Conservation (phyloP, 495 filamentous ascomycete genomes). For the Corynascus novoguineensis region DNA sequence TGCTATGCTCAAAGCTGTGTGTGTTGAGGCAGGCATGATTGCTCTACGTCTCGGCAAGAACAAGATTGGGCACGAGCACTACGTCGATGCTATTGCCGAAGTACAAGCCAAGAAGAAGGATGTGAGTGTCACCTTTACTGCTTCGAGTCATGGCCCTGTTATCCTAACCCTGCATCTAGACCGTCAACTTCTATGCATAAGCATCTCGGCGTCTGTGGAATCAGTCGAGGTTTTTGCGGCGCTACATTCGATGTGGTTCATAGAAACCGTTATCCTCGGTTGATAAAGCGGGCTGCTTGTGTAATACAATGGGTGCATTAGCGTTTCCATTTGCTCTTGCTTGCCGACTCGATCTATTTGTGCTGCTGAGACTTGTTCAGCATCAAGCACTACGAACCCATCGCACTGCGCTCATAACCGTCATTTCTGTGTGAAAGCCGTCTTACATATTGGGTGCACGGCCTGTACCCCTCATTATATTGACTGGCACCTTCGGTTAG, state of each 20-base stretch:
- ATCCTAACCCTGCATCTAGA: constrained; percentile 39
- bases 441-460: too few species aligned
- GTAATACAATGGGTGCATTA: constrained; percentile 6
- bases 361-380: too few species aligned
- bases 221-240: background rate
- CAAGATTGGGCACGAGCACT: constrained; percentile 97
- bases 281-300: constrained; percentile 13
- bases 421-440: too few species aligned
- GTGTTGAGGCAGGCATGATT: constrained; percentile 99
- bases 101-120: constrained; percentile 99
- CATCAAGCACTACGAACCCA: too few species aligned
- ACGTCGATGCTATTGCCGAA: constrained; percentile 96
- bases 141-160: background rate
- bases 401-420: too few species aligned
- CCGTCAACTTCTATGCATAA: constrained; percentile 58
- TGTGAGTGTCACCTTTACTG: constrained; percentile 36
- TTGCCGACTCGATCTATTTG: background rate
- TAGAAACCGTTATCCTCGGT: constrained; percentile 15
- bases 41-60: constrained; percentile 83
- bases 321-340: background rate
- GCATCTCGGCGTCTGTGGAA: constrained; percentile 21
- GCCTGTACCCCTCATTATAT: too few species aligned
- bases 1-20: constrained; percentile 95
- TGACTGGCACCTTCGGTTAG: too few species aligned
- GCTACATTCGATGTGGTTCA: constrained; percentile 3